Conservation (phyloP, 805 yeast genomes). For the Starmera amethionina region DNA sequence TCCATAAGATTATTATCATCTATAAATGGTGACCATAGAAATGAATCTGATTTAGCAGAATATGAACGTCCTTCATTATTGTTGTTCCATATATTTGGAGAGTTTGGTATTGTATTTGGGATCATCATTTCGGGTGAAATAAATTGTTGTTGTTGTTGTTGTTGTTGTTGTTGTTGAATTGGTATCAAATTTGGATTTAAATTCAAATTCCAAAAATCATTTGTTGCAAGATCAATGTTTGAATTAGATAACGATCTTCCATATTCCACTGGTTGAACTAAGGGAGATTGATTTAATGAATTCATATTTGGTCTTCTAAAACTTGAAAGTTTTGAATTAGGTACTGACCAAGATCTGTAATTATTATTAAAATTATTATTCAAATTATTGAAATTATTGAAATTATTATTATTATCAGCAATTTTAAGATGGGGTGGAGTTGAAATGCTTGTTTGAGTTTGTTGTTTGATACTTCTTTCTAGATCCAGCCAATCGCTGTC, state of each 20-base stretch:
- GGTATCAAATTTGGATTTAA: background rate
- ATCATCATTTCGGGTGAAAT: background rate
- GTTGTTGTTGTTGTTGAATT: background rate
- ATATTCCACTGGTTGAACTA: slow-evolving; percentile 10
- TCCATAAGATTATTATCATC: slow-evolving; percentile 12
- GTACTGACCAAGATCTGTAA: slow-evolving; percentile 11
- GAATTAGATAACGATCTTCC: slow-evolving; percentile 1
- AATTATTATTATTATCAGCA: no score
- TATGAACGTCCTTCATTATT: slow-evolving; percentile 14
- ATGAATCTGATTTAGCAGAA: slow-evolving; percentile 18
- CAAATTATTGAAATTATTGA: background rate
- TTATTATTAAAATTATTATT: background rate
- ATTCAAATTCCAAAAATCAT: background rate
- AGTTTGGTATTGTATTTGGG: background rate
- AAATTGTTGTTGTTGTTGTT: background rate
- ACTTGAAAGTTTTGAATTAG: slow-evolving; percentile 17
- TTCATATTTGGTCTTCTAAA: slow-evolving; percentile 11
- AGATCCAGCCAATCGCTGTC: background rate
- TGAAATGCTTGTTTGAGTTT: background rate
- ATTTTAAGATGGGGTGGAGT: background rate
- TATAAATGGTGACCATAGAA: slow-evolving; percentile 18
- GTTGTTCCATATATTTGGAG: slow-evolving; percentile 12
- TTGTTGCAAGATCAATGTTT: slow-evolving; percentile 2
- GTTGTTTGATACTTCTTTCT: background rate
- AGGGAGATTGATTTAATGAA: slow-evolving; percentile 14